Percentiles rank a stretch among this genome's conserved stretches.
Evolutionary conservation across 192 early-diverging fungal genomes (phyloP).

Genomic region (Geranomyces variabilis): DNA sequence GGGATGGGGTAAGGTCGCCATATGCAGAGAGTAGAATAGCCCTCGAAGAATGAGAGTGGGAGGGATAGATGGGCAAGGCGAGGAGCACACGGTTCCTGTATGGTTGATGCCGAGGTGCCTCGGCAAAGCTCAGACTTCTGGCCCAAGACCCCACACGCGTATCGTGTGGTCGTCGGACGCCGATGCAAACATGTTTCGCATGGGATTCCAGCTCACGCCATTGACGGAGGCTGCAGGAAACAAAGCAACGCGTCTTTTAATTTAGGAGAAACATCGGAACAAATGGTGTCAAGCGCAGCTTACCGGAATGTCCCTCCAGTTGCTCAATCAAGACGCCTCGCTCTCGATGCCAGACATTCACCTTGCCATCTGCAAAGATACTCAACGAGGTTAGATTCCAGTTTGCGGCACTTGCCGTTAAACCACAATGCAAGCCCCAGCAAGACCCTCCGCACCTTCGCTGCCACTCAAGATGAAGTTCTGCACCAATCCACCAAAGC

Average conservation of each 20-base stretch:
- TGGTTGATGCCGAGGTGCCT: no score
- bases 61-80: no score
- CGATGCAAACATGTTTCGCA: conserved; percentile 73
- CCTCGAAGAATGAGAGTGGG: no score
- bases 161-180: conserved; percentile 84
- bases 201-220: conserved; percentile 74
- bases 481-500: conserved; percentile 84
- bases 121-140: no score
- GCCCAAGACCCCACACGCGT: conserved; percentile 61
- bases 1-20: no score
- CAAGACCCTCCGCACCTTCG: conserved; percentile 61
- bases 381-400: background rate
- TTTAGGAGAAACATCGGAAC: background rate
- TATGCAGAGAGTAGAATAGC: no score
- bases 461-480: conserved; percentile 90
- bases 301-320: conserved; percentile 67
- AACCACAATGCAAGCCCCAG: background rate
- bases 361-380: conserved; percentile 54
- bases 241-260: no score
- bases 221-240: conserved; percentile 61
- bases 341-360: conserved; percentile 85
- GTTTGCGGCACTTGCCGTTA: no score
- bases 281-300: conserved; percentile 4
- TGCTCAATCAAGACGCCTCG: conserved; percentile 68
- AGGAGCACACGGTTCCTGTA: no score